Evolutionary conservation across 2,329 filamentous ascomycete genomes (phyloP), one percentile per base, ranked within the genome.

Genomic region (Clarireedia hainanense): DNA sequence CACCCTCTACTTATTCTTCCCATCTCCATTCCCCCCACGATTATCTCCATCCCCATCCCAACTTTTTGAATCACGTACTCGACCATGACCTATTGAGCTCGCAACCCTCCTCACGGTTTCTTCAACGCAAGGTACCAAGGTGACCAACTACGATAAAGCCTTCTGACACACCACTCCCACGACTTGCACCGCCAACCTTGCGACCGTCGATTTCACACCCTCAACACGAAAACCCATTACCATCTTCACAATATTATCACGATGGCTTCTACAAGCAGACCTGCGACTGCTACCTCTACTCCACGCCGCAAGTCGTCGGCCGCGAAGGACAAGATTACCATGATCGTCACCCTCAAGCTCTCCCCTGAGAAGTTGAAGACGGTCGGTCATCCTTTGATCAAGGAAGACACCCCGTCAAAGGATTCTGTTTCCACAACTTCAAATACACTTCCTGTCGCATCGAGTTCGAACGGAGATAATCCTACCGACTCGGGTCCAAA

Each of bases 401-500:
- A 76, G 56, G 72, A 76, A 57, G 64, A 63, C 36, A 59, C 46
- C 68, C 75, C 26, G 66, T 71, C 65, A 59, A 68, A 65, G 59
- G 65, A 65, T 43, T 64, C 80, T 37, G 74, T 78, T 2, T 73
- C 73, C 23, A 49, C 72, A 23, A 57, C 55, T 17, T 60, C 62
- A 34, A 46, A 68, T 71, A 56, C 70, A 68, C 70, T 55, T 68
- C 72, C 42, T 64, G 71, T 72, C 58, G 61, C 64, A 47, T 51
- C 64, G 36, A 66, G 61, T 50, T 74, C 76, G 30, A 78, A 76
- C 63, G 75, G 74, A 55, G 81, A 84, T 60, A 79, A 77, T 42
- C 78, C 76, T 56, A 77, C 79, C 60, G 80, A 83, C 64, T 84
- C 83, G 24, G 80, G 76, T 61, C 76, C 80, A 20, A 78, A 79